Evolutionary conservation across 2,329 filamentous ascomycete genomes (phyloP).

Genomic region (Trichophyton verrucosum): DNA sequence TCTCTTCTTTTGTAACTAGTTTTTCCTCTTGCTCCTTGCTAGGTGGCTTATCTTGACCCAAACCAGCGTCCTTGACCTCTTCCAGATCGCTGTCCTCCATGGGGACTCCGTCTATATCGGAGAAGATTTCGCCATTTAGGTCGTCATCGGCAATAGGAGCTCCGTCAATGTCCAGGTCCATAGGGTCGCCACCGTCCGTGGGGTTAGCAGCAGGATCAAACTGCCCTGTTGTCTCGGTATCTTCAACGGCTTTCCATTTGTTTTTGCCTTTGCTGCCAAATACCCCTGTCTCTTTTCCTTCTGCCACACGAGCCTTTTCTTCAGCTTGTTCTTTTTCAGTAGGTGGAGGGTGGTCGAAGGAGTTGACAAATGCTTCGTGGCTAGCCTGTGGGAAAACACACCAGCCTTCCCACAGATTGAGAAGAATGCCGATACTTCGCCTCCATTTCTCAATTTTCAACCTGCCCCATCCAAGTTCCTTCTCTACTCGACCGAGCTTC

Average conservation of each 20-base stretch:
- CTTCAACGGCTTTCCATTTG: conserved; percentile 37
- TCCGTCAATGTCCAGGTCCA: conserved; percentile 22
- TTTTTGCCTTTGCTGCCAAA: conserved; percentile 31
- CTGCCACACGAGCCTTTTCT: conserved; percentile 33
- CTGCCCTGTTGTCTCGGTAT: conserved; percentile 22
- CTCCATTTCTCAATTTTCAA: conserved; percentile 77
- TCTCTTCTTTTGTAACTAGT: conserved; percentile 15
- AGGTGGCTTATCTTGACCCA: conserved; percentile 25
- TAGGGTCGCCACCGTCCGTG: conserved; percentile 7
- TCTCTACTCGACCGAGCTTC: conserved; percentile 59
- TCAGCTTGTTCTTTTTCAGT: conserved; percentile 34
- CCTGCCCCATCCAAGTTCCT: conserved; percentile 63
- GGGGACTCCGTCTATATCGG: conserved; percentile 33
- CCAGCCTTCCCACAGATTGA: conserved; percentile 56
- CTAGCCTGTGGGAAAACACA: conserved; percentile 59
- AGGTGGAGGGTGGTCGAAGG: conserved; percentile 59
- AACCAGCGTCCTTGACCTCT: conserved; percentile 35
- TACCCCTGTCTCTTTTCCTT: conserved; percentile 25
- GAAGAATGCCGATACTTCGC: conserved; percentile 55
- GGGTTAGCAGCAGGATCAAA: conserved; percentile 2
- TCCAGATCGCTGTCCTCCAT: conserved; percentile 42
- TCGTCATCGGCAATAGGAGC: conserved; percentile 25
- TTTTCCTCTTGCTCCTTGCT: conserved; percentile 19
- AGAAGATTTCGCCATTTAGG: conserved; percentile 32
- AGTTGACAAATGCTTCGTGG: conserved; percentile 56